Evolutionary conservation across 2,329 filamentous ascomycete genomes (phyloP).

Genomic region (Rutstroemia sp.): DNA sequence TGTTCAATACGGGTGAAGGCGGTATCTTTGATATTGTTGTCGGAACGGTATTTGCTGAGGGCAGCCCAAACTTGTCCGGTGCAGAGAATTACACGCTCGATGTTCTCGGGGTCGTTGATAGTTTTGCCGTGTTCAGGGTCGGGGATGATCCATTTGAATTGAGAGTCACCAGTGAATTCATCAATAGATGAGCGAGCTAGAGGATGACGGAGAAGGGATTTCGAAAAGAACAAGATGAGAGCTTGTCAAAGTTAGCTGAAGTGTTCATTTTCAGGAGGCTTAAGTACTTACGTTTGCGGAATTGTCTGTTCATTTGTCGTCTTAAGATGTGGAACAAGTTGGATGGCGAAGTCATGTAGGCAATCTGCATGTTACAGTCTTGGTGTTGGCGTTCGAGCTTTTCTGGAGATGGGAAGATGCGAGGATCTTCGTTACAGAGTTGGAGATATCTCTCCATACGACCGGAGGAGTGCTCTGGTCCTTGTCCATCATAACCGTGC

Average conservation of each 20-base stretch:
- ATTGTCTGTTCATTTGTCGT: slow-evolving; percentile 97
- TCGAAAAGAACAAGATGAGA: slow-evolving; percentile 96
- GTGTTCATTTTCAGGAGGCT: not conserved
- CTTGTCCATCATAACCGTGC: slow-evolving; percentile 97
- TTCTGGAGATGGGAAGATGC: slow-evolving; percentile 79
- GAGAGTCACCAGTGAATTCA: slow-evolving; percentile 82
- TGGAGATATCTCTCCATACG: slow-evolving; percentile 96
- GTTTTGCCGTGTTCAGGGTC: slow-evolving; percentile 75
- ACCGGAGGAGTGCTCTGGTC: slow-evolving; percentile 95
- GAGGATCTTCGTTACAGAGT: slow-evolving; percentile 94
- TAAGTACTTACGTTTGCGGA: slow-evolving; percentile 82
- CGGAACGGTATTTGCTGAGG: slow-evolving; percentile 82
- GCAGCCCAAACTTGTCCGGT: slow-evolving; percentile 89
- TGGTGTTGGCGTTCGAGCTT: slow-evolving; percentile 96
- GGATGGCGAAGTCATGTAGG: slow-evolving; percentile 90
- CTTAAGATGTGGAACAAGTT: slow-evolving; percentile 96
- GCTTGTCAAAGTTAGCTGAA: slow-evolving; percentile 42
- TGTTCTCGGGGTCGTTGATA: slow-evolving; percentile 75
- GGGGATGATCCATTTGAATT: slow-evolving; percentile 95
- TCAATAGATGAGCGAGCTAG: slow-evolving; percentile 83
- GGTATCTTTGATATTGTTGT: slow-evolving; percentile 80
- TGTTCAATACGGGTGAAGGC: slow-evolving; percentile 96
- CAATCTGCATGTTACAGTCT: slow-evolving; percentile 99
- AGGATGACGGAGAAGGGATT: slow-evolving; percentile 90
- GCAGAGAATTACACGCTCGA: slow-evolving; percentile 92